Base-by-base conservation (phyloP, 352 stramenopile genomes). In the Labyrinthula sp. region DNA sequence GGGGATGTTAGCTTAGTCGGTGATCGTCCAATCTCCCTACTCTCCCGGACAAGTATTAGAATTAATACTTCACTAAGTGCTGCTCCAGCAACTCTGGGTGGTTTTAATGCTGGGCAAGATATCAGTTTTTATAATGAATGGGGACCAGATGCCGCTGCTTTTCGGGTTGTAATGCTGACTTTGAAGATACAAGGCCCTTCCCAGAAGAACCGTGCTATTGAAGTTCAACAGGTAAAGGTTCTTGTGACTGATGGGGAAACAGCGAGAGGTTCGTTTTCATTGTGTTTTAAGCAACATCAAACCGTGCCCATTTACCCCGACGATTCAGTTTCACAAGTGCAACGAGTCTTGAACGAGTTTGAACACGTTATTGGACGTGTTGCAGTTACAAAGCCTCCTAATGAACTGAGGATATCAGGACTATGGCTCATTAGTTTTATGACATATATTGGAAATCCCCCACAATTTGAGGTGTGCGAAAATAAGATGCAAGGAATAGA, bases 211-310 rank as follows among this genome's bases (percentile, higher is more conserved):
- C 63, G 83, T 26, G 57, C 90, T 12, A 63, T 71, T 4, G 81
- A 93, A 49, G 70, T 93, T 24, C 78, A 92, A 62, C 67, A 80
- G 45, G 72, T 93, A 12, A 72, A 74, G 45, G 88, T 71, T 1
- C 72, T 48, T 9, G 68, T 61, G 22, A 65, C 66, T 8, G 23
- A 46, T 10, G 78, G 82, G 8, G 75, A 94, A 54, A 90, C 76
- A 22, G 34, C 92, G 0, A 65, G 73, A 31, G 81, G 82, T 12
- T 60, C 70, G 18, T 90, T 75, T 28, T 23, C 50, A 22, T 48
- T 79, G 10, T 20, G 61, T 27, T 70, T 62, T 36, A 20, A 22
- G 4, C 31, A 47, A 15, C 17, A n/a, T 15, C n/a, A 28, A 15
- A 38, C 41, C n/a, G 46, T 54, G 35, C n/a, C 41, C 24, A 38